phyloP scores from a whole-genome alignment of 768 basidiomycete species.

The Megacollybia marginata region DNA sequence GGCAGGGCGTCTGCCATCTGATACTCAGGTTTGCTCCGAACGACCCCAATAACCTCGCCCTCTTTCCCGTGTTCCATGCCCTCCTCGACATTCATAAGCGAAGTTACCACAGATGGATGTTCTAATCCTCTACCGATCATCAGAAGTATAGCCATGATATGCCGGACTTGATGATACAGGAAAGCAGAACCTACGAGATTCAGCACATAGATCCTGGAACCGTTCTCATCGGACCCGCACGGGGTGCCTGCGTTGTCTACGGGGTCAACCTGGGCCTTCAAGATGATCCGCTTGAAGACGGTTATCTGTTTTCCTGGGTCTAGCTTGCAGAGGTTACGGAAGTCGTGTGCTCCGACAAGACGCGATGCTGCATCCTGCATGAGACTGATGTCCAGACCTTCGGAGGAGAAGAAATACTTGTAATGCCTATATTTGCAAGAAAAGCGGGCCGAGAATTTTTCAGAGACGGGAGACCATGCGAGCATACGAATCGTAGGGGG shows the following conservation, averaged over 20 bases:
- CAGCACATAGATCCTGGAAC: constrained; percentile 51
- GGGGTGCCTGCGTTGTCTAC: constrained; percentile 21
- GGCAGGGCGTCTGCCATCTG: constrained; percentile 92
- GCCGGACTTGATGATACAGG: constrained; percentile 92
- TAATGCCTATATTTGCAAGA: constrained; percentile 86
- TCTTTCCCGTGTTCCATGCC: constrained; percentile 28
- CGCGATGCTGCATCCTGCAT: constrained; percentile 72
- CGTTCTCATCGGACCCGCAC: constrained; percentile 3
- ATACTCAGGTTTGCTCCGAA: constrained; percentile 78
- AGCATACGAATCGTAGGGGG: constrained; percentile 85
- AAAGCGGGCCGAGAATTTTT: constrained; percentile 81
- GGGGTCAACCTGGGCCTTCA: constrained; percentile 55
- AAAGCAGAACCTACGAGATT: constrained; percentile 87
- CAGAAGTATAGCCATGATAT: constrained; percentile 89
- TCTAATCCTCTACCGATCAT: constrained; percentile 82
- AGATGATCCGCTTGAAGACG: constrained; percentile 62
- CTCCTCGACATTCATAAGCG: constrained; percentile 65
- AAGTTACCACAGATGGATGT: constrained; percentile 55
- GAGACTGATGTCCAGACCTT: constrained; percentile 54
- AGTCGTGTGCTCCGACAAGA: constrained; percentile 88
- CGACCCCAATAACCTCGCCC: constrained; percentile 34
- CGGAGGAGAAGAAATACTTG: constrained; percentile 89
- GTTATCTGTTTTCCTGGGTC: constrained; percentile 90
- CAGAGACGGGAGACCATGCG: constrained; percentile 87
- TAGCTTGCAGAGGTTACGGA: constrained; percentile 91